A percentile compares a stretch with the other conserved stretches of the same genome.
These are phyloP conservation scores for Magnolia changhungtana DNA, from an alignment of 164 flowering plant species.

Conservation along the genomic window DNA sequence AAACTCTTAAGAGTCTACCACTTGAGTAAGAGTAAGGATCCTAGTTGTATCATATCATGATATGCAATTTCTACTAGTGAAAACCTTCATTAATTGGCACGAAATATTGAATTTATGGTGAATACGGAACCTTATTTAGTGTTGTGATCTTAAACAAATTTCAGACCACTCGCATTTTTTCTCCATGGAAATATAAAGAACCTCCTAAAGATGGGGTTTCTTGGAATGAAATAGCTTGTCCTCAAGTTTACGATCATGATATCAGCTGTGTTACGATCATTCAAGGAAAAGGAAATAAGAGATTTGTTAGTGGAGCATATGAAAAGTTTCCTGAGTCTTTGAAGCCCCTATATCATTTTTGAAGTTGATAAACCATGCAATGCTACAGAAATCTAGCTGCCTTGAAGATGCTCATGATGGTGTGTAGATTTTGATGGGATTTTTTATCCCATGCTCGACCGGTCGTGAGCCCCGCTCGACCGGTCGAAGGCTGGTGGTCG, in stretches of 20 bases:
- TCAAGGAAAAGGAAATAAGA: constrained; percentile 79
- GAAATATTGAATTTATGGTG: too few relatives aligned
- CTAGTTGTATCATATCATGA: neutral
- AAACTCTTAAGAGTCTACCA: too few relatives aligned
- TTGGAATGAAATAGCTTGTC: constrained; percentile 98
- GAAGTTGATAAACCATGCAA: constrained; percentile 67
- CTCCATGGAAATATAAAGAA: constrained; percentile 61
- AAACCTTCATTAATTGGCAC: neutral
- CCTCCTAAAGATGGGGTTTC: constrained; percentile 22
- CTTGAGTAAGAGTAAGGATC: too few relatives aligned
- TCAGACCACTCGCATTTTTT: constrained; percentile 83
- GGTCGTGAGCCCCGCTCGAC: too few relatives aligned
- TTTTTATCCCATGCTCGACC: too few relatives aligned
- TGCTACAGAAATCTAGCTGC: constrained; percentile 24
- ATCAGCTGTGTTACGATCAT: constrained; percentile 79
- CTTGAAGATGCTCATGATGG: constrained; percentile 47
- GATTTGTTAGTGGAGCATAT: constrained; percentile 94
- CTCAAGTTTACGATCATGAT: constrained; percentile 99
- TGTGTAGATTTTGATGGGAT: too few relatives aligned
- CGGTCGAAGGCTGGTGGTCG: too few relatives aligned
- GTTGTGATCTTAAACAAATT: constrained; percentile 5
- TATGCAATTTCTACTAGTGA: neutral
- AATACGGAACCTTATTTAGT: neutral
- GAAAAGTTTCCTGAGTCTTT: constrained; percentile 97
- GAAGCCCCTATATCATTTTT: constrained; percentile 92